These are phyloP conservation scores for Leccinum insigne DNA, from an alignment of 1,284 basidiomycete genomes.

Conservation along the genomic window DNA sequence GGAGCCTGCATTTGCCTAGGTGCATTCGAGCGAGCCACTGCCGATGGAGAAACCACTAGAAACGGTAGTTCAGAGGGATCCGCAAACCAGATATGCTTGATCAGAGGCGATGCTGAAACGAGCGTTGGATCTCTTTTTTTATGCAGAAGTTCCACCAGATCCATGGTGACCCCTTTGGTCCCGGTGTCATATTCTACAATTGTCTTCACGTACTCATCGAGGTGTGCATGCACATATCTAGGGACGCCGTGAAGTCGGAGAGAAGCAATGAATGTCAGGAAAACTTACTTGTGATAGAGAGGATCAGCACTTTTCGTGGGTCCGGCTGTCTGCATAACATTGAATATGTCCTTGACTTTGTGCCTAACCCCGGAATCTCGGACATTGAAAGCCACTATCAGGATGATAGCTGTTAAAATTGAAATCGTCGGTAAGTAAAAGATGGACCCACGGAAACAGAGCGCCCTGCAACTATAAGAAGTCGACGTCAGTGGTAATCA, in stretches of 20 bases:
- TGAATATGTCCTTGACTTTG: conserved; percentile 17
- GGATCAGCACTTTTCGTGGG: neutral
- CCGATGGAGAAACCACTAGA: conserved; percentile 17
- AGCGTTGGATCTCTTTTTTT: conserved; percentile 2
- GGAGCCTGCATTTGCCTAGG: conserved; percentile 7
- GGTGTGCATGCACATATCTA: conserved; percentile 18
- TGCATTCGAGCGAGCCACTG: conserved; percentile 13
- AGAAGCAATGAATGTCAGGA: neutral
- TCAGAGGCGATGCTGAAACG: conserved; percentile 3
- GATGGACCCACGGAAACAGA: conserved; percentile 26
- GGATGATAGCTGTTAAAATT: neutral
- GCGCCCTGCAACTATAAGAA: conserved; percentile 22
- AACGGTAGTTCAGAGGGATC: conserved; percentile 21
- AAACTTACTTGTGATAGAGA: conserved; percentile 18
- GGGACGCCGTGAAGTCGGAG: neutral
- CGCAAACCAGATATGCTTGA: conserved; percentile 18
- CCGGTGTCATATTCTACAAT: conserved; percentile 16
- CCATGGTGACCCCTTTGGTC: conserved; percentile 11
- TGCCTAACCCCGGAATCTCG: neutral
- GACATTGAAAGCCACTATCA: conserved; percentile 24
- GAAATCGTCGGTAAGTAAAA: neutral
- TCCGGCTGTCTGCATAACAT: conserved; percentile 5
- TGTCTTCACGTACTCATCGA: conserved; percentile 15
- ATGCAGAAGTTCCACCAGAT: conserved; percentile 27
- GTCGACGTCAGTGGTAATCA: neutral